phyloP scores from a whole-genome alignment of 495 filamentous ascomycete species.

The Lichina pygmaea region DNA sequence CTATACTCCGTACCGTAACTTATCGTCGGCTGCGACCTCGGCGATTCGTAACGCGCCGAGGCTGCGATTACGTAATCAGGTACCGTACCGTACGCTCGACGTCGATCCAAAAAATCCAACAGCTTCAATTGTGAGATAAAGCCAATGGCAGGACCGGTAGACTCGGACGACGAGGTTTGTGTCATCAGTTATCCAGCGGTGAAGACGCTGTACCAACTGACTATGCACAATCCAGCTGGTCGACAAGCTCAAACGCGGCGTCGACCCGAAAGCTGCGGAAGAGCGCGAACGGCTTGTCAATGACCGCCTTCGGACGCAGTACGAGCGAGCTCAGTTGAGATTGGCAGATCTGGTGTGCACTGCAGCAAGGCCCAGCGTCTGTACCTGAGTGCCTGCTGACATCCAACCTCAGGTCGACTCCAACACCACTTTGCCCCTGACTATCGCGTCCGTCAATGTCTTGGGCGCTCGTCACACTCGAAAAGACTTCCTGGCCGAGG shows the following conservation, averaged over 20 bases:
- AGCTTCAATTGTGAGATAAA: neutral
- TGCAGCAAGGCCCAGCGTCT: no score
- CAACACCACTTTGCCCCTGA: slow-evolving; percentile 53
- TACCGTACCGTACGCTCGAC: no score
- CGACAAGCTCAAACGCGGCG: slow-evolving; percentile 30
- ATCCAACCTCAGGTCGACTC: slow-evolving; percentile 29
- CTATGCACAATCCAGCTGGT: slow-evolving; percentile 22
- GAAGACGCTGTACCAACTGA: no score
- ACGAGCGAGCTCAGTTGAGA: slow-evolving; percentile 35
- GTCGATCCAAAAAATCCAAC: no score
- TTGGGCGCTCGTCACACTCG: slow-evolving; percentile 56
- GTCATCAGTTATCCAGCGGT: neutral
- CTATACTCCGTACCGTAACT: no score
- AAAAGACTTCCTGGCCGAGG: slow-evolving; percentile 44
- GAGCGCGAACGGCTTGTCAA: slow-evolving; percentile 33
- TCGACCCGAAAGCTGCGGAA: slow-evolving; percentile 31
- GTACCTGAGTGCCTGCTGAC: no score
- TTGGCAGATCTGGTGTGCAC: slow-evolving; percentile 25
- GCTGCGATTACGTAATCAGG: no score
- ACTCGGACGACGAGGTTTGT: slow-evolving; percentile 22
- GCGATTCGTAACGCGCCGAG: no score
- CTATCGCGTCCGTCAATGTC: slow-evolving; percentile 58
- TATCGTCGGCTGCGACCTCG: no score
- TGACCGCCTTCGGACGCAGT: slow-evolving; percentile 32
- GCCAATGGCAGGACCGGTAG: slow-evolving; percentile 23